phyloP scores from a whole-genome alignment of 2,329 filamentous ascomycete species.

The Zymoseptoria crescenta region DNA sequence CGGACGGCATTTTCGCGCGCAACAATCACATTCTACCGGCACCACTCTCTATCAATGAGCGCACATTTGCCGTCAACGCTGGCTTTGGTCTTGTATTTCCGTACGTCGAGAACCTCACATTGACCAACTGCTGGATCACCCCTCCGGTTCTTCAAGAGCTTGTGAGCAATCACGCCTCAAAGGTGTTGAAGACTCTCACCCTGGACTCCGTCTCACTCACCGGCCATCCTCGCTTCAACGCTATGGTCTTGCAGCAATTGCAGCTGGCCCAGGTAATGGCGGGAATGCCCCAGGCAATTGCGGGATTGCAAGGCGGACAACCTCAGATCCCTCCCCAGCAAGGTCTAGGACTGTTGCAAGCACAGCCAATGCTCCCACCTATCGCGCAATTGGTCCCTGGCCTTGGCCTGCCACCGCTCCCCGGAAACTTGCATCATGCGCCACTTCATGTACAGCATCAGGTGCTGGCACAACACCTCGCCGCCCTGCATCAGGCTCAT shows the following conservation, averaged over 20 bases:
- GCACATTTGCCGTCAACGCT: constrained; percentile 10
- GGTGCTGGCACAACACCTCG: not conserved
- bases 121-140: constrained; percentile 63
- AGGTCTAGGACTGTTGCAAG: not conserved
- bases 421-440: not conserved
- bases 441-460: not conserved
- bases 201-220: constrained; percentile 60
- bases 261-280: constrained; percentile 10
- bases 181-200: constrained; percentile 46
- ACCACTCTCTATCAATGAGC: constrained; percentile 39
- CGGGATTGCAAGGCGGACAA: constrained; percentile 1
- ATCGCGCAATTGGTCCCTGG: not conserved
- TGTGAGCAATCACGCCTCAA: constrained; percentile 41
- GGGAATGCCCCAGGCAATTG: not conserved
- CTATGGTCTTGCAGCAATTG: constrained; percentile 9
- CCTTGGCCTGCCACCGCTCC: not conserved
- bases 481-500: not conserved
- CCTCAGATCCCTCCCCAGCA: not conserved
- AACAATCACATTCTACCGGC: constrained; percentile 57
- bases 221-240: constrained; percentile 31
- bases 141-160: constrained; percentile 50
- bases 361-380: not conserved
- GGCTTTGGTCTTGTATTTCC: constrained; percentile 38
- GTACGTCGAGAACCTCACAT: constrained; percentile 50
- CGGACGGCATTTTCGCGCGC: constrained; percentile 52